Evolutionary conservation across 169 alveolate species (phyloP).

Genomic region (Cryptosporidium sp.): DNA sequence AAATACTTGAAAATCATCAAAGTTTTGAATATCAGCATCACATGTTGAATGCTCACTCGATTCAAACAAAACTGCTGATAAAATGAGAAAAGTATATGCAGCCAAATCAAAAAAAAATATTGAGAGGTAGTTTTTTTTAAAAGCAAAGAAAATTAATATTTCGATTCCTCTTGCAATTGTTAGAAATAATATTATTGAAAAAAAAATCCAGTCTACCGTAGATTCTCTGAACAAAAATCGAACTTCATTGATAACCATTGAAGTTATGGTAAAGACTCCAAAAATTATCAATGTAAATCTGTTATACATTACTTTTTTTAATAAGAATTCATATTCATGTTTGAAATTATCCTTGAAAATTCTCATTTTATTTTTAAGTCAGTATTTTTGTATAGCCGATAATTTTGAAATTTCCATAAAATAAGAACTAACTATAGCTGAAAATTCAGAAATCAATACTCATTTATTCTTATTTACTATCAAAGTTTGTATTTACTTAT

Average conservation of each 20-base stretch:
- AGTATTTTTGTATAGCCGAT: neutral
- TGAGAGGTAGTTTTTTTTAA: conserved; percentile 9
- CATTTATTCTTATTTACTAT: neutral
- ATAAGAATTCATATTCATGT: neutral
- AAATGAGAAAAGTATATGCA: conserved; percentile 7
- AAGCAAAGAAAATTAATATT: neutral
- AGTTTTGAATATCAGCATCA: neutral
- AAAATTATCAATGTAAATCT: neutral
- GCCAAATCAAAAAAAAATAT: conserved; percentile 17
- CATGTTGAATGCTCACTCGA: conserved; percentile 29
- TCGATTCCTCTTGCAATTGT: conserved; percentile 27
- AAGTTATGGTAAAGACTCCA: conserved; percentile 24
- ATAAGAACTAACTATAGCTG: neutral
- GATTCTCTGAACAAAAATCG: conserved; percentile 58
- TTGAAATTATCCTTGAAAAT: neutral
- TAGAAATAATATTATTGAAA: conserved; percentile 19
- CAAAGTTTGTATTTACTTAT: neutral
- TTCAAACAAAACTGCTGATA: conserved; percentile 3
- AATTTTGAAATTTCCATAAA: neutral
- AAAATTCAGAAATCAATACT: neutral
- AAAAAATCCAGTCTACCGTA: conserved; percentile 10
- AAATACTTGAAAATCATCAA: conserved; percentile 28
- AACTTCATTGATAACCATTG: conserved; percentile 57
- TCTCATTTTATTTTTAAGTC: neutral
- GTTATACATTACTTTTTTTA: neutral